phyloP scores from a whole-genome alignment of 1,139 yeast species.

The Candida buenavistaensis region DNA sequence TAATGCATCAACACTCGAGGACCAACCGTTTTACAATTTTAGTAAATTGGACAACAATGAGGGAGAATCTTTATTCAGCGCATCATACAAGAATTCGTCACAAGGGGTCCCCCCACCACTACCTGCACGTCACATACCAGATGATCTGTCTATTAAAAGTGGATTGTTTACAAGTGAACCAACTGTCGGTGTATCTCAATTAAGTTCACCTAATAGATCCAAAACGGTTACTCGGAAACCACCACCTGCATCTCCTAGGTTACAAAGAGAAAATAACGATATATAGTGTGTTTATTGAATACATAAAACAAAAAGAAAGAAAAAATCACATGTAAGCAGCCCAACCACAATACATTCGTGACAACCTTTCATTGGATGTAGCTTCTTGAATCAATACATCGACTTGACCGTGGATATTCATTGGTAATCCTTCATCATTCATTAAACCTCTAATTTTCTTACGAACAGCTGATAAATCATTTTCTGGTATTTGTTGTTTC shows the following conservation, averaged over 20 bases:
- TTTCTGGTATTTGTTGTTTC: conserved; percentile 55
- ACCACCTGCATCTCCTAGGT: conserved; percentile 13
- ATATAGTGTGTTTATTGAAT: too few relatives aligned
- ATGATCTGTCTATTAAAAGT: conserved; percentile 9
- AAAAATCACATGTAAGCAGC: conserved; percentile 52
- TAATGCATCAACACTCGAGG: too few relatives aligned
- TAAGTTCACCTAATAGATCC: conserved; percentile 8
- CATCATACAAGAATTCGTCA: conserved; percentile 1
- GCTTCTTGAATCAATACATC: conserved; percentile 88
- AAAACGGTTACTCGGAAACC: conserved; percentile 10
- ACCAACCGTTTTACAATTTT: conserved; percentile 18
- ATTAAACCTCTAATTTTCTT: conserved; percentile 80
- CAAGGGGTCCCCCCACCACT: conserved; percentile 3
- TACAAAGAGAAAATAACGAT: too few relatives aligned
- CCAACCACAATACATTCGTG: conserved; percentile 97
- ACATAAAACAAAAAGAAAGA: too few relatives aligned
- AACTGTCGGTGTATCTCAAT: conserved; percentile 16
- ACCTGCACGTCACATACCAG: conserved; percentile 6
- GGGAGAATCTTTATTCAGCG: not conserved
- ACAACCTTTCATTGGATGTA: conserved; percentile 64
- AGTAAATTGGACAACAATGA: conserved; percentile 10
- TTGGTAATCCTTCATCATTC: conserved; percentile 79
- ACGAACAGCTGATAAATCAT: conserved; percentile 73
- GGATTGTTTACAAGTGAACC: conserved; percentile 14
- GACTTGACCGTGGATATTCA: conserved; percentile 91